Base-by-base conservation (phyloP, 441 rosid genomes). In the Mallotus japonicus region DNA sequence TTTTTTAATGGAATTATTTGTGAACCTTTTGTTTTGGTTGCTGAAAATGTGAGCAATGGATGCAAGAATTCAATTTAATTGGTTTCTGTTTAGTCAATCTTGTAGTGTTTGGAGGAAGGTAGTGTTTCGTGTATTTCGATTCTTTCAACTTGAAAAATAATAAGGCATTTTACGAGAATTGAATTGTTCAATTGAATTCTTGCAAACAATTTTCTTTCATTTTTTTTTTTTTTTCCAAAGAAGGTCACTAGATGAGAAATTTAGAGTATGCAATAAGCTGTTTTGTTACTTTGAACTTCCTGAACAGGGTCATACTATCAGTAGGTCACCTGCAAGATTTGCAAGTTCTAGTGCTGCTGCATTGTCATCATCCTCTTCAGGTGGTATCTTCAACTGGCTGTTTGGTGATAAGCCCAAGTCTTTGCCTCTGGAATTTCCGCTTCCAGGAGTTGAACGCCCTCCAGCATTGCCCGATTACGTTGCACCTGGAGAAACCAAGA, bases 281-380 rank as follows among this genome's bases (percentile, higher is more conserved):
- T 50, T 61, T 32, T 8, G 56, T 37, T 4, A 44, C 1, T 16
- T 71, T 51, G 47, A 71, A 62, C 19, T 74, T 46, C 32, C 72
- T 61, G 51, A 70, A 49, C 77, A 92, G 93, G 89, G 79, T 57
- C 83, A 78, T 46, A 71, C 65, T 51, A 69, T 70, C 40, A 51
- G 62, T 75, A 72, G 74, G 67, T 50, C 67, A 46, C 77, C 84
- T 6, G 65, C 79, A 0, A 82, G 88, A 24, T 85, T 73, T 85
- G 89, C 90, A 3, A 88, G 91, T 72, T 83, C 97, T 22, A 77
- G 77, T 78, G 87, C 91, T 20, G 88, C 82, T 62, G 88, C 89
- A 6, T 58, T 84, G 0, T 64, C 88, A 47, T 64, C 88, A 47
- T 78, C 92, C 15, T 78, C 96, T 15, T 66, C 89, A 13, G 89